Conservation (phyloP, 2,329 filamentous ascomycete species). For the Fusarium irregulare region DNA sequence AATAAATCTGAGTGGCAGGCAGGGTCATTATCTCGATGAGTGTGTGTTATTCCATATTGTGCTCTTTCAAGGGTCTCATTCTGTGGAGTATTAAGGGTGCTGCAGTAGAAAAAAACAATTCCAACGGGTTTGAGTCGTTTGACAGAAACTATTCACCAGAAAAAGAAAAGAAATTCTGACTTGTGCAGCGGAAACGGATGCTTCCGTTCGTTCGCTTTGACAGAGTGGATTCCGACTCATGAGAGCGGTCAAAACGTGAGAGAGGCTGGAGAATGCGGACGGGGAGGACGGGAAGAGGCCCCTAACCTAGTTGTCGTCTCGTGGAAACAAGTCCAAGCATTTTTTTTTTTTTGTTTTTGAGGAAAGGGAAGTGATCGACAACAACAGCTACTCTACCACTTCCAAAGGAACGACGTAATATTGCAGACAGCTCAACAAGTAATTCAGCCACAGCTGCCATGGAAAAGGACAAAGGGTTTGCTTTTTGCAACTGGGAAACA, state of each 20-base stretch:
- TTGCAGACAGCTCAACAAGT: conserved; percentile 31
- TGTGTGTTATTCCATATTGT: conserved; percentile 22
- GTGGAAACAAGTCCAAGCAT: conserved; percentile 29
- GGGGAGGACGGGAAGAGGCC: conserved; percentile 25
- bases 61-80: conserved; percentile 18
- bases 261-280: conserved; percentile 20
- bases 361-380: conserved; percentile 42
- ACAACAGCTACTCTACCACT: neutral
- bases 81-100: neutral
- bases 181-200: conserved; percentile 10
- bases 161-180: neutral
- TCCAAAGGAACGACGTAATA: conserved; percentile 37
- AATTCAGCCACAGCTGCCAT: neutral
- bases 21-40: conserved; percentile 14
- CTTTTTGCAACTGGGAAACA: neutral
- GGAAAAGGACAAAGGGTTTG: conserved; percentile 5
- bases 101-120: neutral
- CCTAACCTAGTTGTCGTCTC: conserved; percentile 19
- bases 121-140: conserved; percentile 2
- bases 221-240: conserved; percentile 18
- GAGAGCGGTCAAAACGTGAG: conserved; percentile 28
- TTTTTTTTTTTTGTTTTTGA: conserved; percentile 10
- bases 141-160: neutral
- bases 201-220: conserved; percentile 26
- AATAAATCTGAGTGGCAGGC: neutral